Evolutionary conservation across 768 basidiomycete genomes (phyloP), one percentile per base, ranked within the genome.

Genomic region (Boletus reticuloceps): DNA sequence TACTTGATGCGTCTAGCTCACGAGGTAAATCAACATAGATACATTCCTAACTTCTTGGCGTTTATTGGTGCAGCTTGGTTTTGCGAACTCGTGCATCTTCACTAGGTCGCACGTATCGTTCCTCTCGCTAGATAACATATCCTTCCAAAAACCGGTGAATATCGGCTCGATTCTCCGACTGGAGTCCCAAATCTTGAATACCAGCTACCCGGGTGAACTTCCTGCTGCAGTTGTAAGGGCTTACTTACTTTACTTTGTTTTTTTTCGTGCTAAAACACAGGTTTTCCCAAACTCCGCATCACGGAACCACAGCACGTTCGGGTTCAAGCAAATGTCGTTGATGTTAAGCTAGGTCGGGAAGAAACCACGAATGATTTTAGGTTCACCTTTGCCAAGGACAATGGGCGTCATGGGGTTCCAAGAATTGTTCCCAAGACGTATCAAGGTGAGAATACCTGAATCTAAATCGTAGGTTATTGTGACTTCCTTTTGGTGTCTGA

Each of bases 91-190:
- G 1, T 80, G 79, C 42, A 70, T 91, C 51, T 89, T 91, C 70
- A 86, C 86, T 5, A 79, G 80, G 6, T 80, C 82, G 4, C 79
- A 77, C 12, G 78, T 91, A 47, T 79, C 80, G 4, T 93, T 93
- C 72, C 76, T 89, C 29, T 87, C 89, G 5, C 79, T 92, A 16
- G 90, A 93, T 63, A 82, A 83, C 32, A 91, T 93, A 65, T 83
- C 84, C 2, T 93, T 94, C 73, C 77, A 80, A 43, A 80, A 83
- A 27, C 90, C 91, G 1, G 91, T 94, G 0, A 88, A 90, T 2
- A 92, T 93, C 43, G 91, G 91, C 7, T 89, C 86, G 1, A 88
- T 92, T 47, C 79, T 94, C 14, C 81, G 86, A 4, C 76, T 94
- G 37, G 82, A 82, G 1, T 88, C 88, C 1, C 79, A 83, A 59